phyloP scores from a whole-genome alignment of 768 basidiomycete genomes.

The Panellus pusillus region DNA sequence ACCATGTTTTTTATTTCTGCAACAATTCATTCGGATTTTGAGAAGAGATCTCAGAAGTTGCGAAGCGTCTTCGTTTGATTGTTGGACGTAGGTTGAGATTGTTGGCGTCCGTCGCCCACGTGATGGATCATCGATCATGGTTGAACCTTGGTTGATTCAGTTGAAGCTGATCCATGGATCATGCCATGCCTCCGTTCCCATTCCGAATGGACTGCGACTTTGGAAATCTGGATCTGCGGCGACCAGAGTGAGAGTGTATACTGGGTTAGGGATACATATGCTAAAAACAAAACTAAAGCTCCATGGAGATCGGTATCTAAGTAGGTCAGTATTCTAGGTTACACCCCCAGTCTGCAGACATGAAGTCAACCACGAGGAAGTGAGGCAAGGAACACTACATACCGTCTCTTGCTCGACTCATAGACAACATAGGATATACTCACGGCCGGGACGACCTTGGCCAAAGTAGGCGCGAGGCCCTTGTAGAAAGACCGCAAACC shows the following conservation, averaged over 20 bases:
- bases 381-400: conserved; percentile 23
- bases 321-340: conserved; percentile 27
- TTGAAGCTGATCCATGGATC: no score
- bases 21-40: neutral
- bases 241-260: neutral
- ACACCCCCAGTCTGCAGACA: conserved; percentile 59
- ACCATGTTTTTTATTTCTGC: conserved; percentile 5
- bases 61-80: no score
- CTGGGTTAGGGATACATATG: conserved; percentile 17
- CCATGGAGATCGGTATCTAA: conserved; percentile 9
- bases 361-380: conserved; percentile 8
- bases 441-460: conserved; percentile 96
- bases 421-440: conserved; percentile 97
- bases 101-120: no score
- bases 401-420: conserved; percentile 83
- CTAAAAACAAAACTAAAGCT: conserved; percentile 6
- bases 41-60: neutral
- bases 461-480: conserved; percentile 87
- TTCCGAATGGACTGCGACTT: no score
- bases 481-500: conserved; percentile 96
- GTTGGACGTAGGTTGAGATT: no score
- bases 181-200: no score
- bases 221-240: no score
- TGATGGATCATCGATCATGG: no score
- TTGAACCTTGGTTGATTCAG: no score